A percentile compares a stretch with the other conserved stretches of the same genome.
These are phyloP conservation scores for Penicillium sclerotiorum DNA, from an alignment of 2,329 filamentous ascomycete genomes.

Conservation along the genomic window DNA sequence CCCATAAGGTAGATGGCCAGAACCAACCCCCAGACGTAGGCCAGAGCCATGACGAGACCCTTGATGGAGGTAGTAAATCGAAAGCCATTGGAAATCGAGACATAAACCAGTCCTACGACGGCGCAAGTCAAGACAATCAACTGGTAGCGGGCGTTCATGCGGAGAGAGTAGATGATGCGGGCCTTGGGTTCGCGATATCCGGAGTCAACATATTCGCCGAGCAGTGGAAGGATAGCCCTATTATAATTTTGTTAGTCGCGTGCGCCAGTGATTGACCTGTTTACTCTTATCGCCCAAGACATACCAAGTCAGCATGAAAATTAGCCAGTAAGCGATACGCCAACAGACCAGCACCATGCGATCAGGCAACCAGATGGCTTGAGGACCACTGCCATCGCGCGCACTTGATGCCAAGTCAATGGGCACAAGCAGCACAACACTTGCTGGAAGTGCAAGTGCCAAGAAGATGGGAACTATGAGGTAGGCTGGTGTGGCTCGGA, in stretches of 20 bases:
- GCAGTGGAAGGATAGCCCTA: conserved; percentile 86
- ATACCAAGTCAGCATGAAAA: conserved; percentile 91
- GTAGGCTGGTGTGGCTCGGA: conserved; percentile 88
- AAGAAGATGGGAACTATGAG: conserved; percentile 92
- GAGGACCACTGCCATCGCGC: conserved; percentile 68
- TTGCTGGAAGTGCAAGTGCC: conserved; percentile 88
- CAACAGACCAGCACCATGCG: conserved; percentile 81
- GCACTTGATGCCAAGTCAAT: conserved; percentile 92
- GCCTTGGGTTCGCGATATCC: conserved; percentile 86
- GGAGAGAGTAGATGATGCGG: conserved; percentile 80
- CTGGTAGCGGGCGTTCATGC: conserved; percentile 87
- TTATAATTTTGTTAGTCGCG: too few relatives aligned
- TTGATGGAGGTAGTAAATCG: conserved; percentile 72
- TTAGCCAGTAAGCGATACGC: conserved; percentile 97
- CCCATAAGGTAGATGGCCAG: conserved; percentile 98
- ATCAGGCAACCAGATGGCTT: conserved; percentile 85
- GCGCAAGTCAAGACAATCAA: conserved; percentile 73
- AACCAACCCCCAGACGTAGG: conserved; percentile 90
- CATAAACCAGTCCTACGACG: conserved; percentile 75
- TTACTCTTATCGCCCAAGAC: too few relatives aligned
- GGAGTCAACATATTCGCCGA: conserved; percentile 93
- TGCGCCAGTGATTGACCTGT: too few relatives aligned
- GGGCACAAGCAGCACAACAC: conserved; percentile 87
- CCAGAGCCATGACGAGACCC: conserved; percentile 84
- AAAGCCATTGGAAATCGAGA: conserved; percentile 77